Percentiles rank a stretch among this genome's conserved stretches.
phyloP scores from a whole-genome alignment of 2,329 filamentous ascomycete genomes.

The Nigrospora oryzae region DNA sequence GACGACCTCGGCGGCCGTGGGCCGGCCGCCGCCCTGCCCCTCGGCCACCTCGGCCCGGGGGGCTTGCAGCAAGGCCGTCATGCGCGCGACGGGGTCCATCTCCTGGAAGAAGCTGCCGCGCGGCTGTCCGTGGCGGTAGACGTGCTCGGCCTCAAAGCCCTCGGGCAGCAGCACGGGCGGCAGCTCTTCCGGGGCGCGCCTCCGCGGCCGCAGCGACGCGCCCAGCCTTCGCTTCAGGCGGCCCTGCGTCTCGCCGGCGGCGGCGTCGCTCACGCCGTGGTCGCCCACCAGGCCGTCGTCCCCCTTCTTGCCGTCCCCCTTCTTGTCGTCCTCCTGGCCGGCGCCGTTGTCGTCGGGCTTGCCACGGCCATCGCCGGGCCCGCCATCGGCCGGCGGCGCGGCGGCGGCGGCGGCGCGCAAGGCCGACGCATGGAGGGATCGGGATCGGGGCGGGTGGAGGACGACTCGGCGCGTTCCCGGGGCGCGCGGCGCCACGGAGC shows the following conservation, averaged over 20 bases:
- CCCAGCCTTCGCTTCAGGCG: slow-evolving; percentile 13
- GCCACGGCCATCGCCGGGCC: slow-evolving; percentile 11
- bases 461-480: slow-evolving; percentile 6
- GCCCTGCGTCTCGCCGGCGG: slow-evolving; percentile 12
- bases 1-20: neutral
- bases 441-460: slow-evolving; percentile 6
- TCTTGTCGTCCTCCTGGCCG: slow-evolving; percentile 2
- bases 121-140: slow-evolving; percentile 29
- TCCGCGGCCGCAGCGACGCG: slow-evolving; percentile 12
- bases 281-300: slow-evolving; percentile 15
- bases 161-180: slow-evolving; percentile 47
- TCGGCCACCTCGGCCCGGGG: neutral
- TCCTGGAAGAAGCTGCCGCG: slow-evolving; percentile 8
- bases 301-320: slow-evolving; percentile 7
- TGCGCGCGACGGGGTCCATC: slow-evolving; percentile 2
- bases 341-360: slow-evolving; percentile 7
- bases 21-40: neutral
- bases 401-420: slow-evolving; percentile 7
- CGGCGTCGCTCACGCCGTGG: slow-evolving; percentile 1
- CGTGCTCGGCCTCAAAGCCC: slow-evolving; percentile 45
- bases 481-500: slow-evolving; percentile 14
- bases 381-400: neutral
- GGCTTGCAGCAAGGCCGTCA: neutral
- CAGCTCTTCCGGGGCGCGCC: slow-evolving; percentile 28
- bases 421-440: slow-evolving; percentile 14